Conservation (phyloP, 768 basidiomycete genomes). For the Boletus pseudo-olivaceus region DNA sequence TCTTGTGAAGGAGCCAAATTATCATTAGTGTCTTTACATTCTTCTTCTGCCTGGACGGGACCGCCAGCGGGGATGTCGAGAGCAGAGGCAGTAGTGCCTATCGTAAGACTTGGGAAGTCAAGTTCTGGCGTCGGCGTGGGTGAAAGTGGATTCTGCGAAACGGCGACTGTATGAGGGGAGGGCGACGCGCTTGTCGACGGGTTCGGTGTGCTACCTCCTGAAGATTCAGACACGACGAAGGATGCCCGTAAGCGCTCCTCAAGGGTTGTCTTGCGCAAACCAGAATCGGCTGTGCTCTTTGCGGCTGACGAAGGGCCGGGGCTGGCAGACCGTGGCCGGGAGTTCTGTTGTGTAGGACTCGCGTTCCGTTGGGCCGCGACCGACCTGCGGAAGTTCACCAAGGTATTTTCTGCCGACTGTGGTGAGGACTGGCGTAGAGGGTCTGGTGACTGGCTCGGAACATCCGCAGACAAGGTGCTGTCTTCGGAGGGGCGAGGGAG, state of each 20-base stretch:
- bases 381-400: slow-evolving; percentile 62
- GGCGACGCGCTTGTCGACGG: slow-evolving; percentile 44
- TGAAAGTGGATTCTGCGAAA: slow-evolving; percentile 36
- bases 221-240: slow-evolving; percentile 55
- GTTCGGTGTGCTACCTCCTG: slow-evolving; percentile 40
- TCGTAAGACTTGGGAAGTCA: slow-evolving; percentile 32
- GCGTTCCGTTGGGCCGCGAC: slow-evolving; percentile 49
- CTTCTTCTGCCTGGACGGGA: slow-evolving; percentile 6
- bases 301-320: slow-evolving; percentile 21
- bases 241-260: slow-evolving; percentile 76
- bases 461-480: slow-evolving; percentile 20
- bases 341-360: slow-evolving; percentile 33
- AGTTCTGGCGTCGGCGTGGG: slow-evolving; percentile 45
- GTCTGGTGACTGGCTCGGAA: slow-evolving; percentile 39
- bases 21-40: neutral
- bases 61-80: neutral
- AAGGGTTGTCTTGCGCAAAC: slow-evolving; percentile 52
- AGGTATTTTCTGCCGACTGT: slow-evolving; percentile 59
- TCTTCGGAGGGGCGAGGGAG: slow-evolving; percentile 38
- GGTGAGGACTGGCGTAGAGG: slow-evolving; percentile 38
- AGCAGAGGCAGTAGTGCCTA: neutral
- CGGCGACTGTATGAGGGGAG: slow-evolving; percentile 24
- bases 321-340: slow-evolving; percentile 24
- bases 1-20: neutral
- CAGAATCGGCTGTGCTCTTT: slow-evolving; percentile 18